Base-by-base conservation (phyloP, 129 eudicot genomes). In the Flaveria trinervia region DNA sequence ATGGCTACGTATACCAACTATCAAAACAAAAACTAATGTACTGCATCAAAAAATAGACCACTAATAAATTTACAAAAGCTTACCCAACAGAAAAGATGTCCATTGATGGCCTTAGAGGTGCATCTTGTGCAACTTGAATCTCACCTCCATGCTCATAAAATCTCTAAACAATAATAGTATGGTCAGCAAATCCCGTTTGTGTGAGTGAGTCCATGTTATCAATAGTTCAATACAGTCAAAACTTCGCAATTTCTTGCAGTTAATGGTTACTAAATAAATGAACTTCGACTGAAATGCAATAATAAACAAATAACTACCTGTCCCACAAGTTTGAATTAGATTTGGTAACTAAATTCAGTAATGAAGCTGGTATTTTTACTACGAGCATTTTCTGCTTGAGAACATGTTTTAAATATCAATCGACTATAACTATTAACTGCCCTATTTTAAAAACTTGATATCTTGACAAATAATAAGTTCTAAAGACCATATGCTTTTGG, bases 141-240 rank as follows among this genome's bases (percentile, higher is more conserved):
- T 91, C 98, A 72, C 92, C 90, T 77, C 97, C 98, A 83, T 94
- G 97, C 88, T 94, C 98, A 77, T 94, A 94, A 83, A 94, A 94
- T 83, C 98, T 94, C 98, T 93, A 91, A 28, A 81, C 83, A 78
- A 69, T 36, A 73, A 78, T 20, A 62, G 73, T 10, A 64, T 16
- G 15, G 76, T 61, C 51, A 81, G 77, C 30, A 66, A 23, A 30
- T 26, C 56, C 49, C 26, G 9, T 14, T 1, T 30, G n/a, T 61
- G 20, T 30, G 46, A 26, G 69, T 64, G 69, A 25, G 18, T 61
- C 5, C 41, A 12, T 3, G 17, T 3, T 18, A 44, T 3, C 48
- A 46, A 30, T 30, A 30, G 36, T 30, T 30, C 36, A 30, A 45
- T 45, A 2, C 8, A 36, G 9, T 45, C 9, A 62, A 13, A 4